Conservation (phyloP, 441 rosid species). For the Breynia disticha region DNA sequence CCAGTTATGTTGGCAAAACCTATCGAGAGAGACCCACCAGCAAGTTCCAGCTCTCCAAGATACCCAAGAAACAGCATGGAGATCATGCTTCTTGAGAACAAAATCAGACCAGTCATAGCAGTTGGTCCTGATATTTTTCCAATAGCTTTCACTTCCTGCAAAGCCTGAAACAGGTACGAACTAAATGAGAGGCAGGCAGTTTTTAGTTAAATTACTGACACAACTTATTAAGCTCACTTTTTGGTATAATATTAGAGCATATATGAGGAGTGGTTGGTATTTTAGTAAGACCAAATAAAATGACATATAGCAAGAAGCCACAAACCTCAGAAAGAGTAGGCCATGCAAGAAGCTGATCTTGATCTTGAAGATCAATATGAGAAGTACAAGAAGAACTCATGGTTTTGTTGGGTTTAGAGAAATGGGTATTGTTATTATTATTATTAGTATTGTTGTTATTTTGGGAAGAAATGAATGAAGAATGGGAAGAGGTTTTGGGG, state of each 20-base stretch:
- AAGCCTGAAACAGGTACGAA: conserved; percentile 34
- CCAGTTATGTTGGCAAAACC: conserved; percentile 98
- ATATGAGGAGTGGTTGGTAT: no score
- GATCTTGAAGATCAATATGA: conserved; percentile 24
- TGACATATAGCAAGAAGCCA: conserved; percentile 2
- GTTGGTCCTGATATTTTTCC: conserved; percentile 90
- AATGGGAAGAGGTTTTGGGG: conserved; percentile 47
- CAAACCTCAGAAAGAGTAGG: conserved; percentile 79
- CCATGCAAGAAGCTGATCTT: conserved; percentile 47
- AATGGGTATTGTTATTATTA: conserved; percentile 16
- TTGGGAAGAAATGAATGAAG: conserved; percentile 32
- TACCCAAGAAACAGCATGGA: conserved; percentile 92
- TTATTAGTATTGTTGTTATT: conserved; percentile 2
- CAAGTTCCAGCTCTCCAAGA: conserved; percentile 90
- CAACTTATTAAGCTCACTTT: no score
- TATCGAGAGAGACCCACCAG: conserved; percentile 89
- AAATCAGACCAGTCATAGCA: conserved; percentile 65
- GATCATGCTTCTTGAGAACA: conserved; percentile 86
- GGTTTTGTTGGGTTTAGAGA: conserved; percentile 27
- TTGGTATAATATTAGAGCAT: no score
- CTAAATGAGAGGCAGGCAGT: no score
- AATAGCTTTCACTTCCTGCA: conserved; percentile 72
- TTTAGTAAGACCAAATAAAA: not conserved
- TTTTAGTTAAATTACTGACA: no score
- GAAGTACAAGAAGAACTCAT: conserved; percentile 18